Conservation (phyloP, 148 eudicot species). For the Chenopodium album region DNA sequence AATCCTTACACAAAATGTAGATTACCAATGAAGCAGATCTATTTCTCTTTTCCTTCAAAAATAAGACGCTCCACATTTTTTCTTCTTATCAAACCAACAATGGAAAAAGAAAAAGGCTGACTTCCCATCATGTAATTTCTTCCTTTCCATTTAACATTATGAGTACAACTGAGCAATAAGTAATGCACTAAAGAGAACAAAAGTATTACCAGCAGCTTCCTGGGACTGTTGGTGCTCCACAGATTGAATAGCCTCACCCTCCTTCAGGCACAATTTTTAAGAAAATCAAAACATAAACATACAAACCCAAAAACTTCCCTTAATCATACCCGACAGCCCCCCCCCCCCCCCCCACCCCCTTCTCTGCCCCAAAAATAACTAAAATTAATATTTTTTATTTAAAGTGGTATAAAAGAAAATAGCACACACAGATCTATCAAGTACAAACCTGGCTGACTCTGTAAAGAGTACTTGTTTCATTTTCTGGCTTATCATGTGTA, state of each 20-base stretch:
- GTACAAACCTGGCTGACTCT: constrained; percentile 11
- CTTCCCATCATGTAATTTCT: not conserved
- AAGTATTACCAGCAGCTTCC: constrained; percentile 29
- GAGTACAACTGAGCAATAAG: not conserved
- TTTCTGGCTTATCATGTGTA: constrained; percentile 16
- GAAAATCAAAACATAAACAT: not conserved
- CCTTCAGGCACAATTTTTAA: constrained; percentile 22
- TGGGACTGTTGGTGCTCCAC: constrained; percentile 17
- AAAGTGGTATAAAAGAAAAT: not conserved
- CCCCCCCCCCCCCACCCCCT: not conserved
- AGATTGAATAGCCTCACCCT: constrained; percentile 32
- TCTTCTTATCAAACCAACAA: not conserved
- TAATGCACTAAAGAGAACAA: not conserved
- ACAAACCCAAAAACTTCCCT: not conserved
- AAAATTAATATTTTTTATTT: not conserved
- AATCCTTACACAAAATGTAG: not conserved
- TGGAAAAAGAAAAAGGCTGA: not conserved
- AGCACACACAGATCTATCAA: not conserved
- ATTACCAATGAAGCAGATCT: not conserved
- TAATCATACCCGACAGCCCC: too few species aligned
- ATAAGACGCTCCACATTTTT: not conserved
- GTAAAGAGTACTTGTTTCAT: constrained; percentile 1
- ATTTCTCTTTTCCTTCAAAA: not conserved
- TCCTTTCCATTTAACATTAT: not conserved
- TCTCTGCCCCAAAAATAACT: not conserved